Base-by-base conservation (phyloP, 768 basidiomycete genomes). In the Cystobasidiopsis lactophilus region DNA sequence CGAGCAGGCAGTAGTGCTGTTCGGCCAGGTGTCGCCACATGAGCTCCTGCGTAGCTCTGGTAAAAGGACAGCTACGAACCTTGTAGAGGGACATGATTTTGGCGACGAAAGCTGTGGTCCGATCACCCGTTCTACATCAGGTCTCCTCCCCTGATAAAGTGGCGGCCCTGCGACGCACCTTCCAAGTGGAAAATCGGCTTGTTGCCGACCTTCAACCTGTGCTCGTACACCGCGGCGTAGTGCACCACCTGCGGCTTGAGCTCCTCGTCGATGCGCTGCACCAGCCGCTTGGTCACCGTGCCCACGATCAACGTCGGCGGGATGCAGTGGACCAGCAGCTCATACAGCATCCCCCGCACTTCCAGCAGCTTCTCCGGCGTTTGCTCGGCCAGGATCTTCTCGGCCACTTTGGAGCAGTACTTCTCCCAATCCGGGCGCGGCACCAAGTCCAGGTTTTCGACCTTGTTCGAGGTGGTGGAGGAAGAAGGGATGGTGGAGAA, bases 361-460 rank as follows among this genome's bases (percentile, higher is more conserved):
- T 86, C 84, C 76, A 93, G 80, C 46, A 96, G 77, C 53, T 78
- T 76, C 51, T 79, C 76, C 19, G 93, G 86, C 27, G 78, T 77
- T 68, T 98, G 93, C 61, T 93, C 85, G 56, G 76, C 72, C 18
- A 95, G 70, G 57, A 98, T 88, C 62, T 83, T 69, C 65, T 89
- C 85, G 14, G 82, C 88, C 11, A 95, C 79, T 64, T 86, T 85
- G 59, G 79, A 73, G 59, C 89, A 93, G 64, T 93, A 98, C 11
- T 82, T 83, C 66, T 98, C 93, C 93, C 93, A 98, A 63, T 98
- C 93, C n/a, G 93, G 88, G 67, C 95, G 88, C 14, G 88, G 62
- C 0, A 63, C 58, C 3, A 53, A 39, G 29, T 63, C 60, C 14
- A 59, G 45, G 27, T 55, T 58, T 26, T 56, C 55, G 33, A 55